Evolutionary conservation across 1,284 basidiomycete species (phyloP).

Genomic region (Ustilago lituana): DNA sequence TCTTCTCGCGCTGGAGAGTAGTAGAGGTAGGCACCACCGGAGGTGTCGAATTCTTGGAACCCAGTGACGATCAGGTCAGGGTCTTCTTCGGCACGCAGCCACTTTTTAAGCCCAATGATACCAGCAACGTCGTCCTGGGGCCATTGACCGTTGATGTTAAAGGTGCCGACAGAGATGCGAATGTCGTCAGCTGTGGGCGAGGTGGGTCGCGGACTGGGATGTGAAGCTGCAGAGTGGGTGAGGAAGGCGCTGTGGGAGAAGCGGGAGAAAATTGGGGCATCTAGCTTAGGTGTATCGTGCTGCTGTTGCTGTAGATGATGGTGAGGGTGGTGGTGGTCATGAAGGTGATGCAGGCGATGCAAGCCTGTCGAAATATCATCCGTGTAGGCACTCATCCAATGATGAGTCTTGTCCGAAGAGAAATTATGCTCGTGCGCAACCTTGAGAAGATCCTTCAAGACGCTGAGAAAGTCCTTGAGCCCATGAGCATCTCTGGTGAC

Average conservation of each 20-base stretch:
- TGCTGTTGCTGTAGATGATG: neutral
- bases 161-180: constrained; percentile 39
- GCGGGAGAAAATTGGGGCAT: constrained; percentile 43
- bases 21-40: constrained; percentile 48
- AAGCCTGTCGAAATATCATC: no score
- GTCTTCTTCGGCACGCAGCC: constrained; percentile 43
- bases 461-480: constrained; percentile 47
- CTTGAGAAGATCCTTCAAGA: constrained; percentile 36
- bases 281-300: neutral
- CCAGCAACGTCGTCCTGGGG: constrained; percentile 19
- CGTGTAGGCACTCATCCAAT: constrained; percentile 33
- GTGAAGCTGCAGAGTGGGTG: neutral
- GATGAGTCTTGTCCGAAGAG: constrained; percentile 15
- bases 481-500: constrained; percentile 35
- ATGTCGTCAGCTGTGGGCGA: constrained; percentile 43
- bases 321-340: neutral
- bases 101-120: constrained; percentile 36
- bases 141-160: constrained; percentile 39
- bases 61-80: constrained; percentile 49
- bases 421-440: constrained; percentile 28
- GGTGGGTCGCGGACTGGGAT: constrained; percentile 6
- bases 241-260: constrained; percentile 38
- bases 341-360: no score
- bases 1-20: constrained; percentile 45
- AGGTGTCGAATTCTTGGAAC: constrained; percentile 53